Evolutionary conservation across 1,284 basidiomycete genomes (phyloP).

Genomic region (Gymnopus androsaceus): DNA sequence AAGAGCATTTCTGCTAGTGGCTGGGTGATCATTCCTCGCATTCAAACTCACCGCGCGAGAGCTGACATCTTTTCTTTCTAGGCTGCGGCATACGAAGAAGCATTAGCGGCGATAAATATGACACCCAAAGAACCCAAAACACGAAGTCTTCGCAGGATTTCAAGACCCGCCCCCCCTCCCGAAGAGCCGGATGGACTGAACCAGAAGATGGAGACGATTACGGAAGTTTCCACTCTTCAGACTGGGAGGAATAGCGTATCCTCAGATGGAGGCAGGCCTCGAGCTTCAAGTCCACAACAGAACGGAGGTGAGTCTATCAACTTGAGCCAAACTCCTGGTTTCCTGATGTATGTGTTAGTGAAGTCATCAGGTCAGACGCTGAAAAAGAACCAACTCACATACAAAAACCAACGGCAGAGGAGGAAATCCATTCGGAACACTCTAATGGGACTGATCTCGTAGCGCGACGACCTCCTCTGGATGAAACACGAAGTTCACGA

Average conservation of each 20-base stretch:
- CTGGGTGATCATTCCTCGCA: conserved; percentile 15
- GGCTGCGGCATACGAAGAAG: conserved; percentile 19
- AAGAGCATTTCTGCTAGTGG: conserved; percentile 18
- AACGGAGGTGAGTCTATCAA: conserved; percentile 1
- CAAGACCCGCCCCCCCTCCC: conserved; percentile 3
- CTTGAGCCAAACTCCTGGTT: background rate
- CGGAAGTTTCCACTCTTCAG: conserved; percentile 15
- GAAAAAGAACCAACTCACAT: conserved; percentile 9
- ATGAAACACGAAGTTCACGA: background rate
- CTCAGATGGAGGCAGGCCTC: background rate
- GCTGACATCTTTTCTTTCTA: conserved; percentile 6
- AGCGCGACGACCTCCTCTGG: background rate
- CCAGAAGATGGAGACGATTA: conserved; percentile 15
- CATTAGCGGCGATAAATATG: conserved; percentile 13
- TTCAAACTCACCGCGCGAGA: background rate
- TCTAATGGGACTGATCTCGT: conserved; percentile 1
- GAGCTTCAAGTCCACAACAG: background rate
- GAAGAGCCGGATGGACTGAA: conserved; percentile 11
- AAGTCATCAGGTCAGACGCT: conserved; percentile 8
- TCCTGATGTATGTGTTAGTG: conserved; percentile 1
- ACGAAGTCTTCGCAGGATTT: conserved; percentile 8
- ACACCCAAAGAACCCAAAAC: conserved; percentile 11
- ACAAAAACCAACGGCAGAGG: conserved; percentile 9
- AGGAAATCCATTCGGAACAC: conserved; percentile 10
- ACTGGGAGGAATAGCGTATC: conserved; percentile 3